phyloP scores from a whole-genome alignment of 139 green algal species.

The Picochlorum sp. region DNA sequence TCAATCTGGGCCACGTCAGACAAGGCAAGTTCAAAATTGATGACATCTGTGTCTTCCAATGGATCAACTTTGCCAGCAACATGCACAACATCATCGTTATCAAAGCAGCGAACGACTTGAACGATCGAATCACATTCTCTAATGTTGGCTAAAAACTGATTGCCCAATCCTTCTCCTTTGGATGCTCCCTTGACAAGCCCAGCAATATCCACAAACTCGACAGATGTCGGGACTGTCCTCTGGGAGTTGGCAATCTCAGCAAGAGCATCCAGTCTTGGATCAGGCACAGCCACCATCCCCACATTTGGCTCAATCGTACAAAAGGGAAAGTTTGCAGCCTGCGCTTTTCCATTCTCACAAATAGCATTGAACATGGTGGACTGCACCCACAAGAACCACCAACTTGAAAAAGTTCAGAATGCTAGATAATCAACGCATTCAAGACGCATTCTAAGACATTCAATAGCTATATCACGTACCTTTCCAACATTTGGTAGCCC shows the following conservation, averaged over 20 bases:
- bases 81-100: slow-evolving; percentile 91
- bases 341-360: slow-evolving; percentile 81
- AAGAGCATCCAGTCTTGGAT: slow-evolving; percentile 35
- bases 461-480: neutral
- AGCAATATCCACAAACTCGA: slow-evolving; percentile 98
- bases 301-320: slow-evolving; percentile 96
- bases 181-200: slow-evolving; percentile 86
- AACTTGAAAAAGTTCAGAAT: too few species aligned
- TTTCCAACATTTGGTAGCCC: slow-evolving; percentile 98
- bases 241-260: slow-evolving; percentile 51
- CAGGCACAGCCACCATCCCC: slow-evolving; percentile 58
- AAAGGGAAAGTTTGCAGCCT: slow-evolving; percentile 97
- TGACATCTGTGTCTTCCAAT: slow-evolving; percentile 69
- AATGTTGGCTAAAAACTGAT: slow-evolving; percentile 98
- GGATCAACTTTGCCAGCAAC: slow-evolving; percentile 71
- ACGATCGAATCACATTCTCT: slow-evolving; percentile 88
- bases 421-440: too few species aligned
- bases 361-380: slow-evolving; percentile 97
- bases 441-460: too few species aligned
- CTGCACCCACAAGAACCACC: neutral
- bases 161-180: slow-evolving; percentile 90
- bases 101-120: slow-evolving; percentile 95
- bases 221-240: slow-evolving; percentile 67
- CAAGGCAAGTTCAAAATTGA: slow-evolving; percentile 95
- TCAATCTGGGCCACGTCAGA: slow-evolving; percentile 83